A percentile compares a stretch with the other conserved stretches of the same genome.
These are phyloP conservation scores for Trametes cinnabarina DNA, from an alignment of 768 basidiomycete species.

Conservation along the genomic window DNA sequence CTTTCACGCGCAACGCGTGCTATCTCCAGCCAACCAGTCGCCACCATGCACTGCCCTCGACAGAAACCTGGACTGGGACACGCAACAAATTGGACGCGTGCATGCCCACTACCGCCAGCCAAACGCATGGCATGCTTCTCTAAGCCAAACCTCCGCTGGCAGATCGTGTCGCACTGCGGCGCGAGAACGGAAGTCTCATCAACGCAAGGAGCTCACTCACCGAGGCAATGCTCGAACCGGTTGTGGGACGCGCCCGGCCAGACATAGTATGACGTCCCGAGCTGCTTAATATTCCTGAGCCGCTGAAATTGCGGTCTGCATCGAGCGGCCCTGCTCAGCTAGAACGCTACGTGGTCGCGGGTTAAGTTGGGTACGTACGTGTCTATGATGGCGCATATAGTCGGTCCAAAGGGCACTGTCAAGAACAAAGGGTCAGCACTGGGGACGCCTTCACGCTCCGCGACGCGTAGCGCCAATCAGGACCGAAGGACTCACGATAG, in stretches of 20 bases:
- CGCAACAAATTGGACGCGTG: background rate
- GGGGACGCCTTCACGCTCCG: background rate
- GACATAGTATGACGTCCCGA: slow-evolving; percentile 73
- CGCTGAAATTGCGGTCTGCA: slow-evolving; percentile 73
- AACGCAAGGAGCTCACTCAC: slow-evolving; percentile 35
- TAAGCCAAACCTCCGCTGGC: no score
- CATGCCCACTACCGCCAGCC: background rate
- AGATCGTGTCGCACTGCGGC: no score
- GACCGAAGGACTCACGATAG: slow-evolving; percentile 22
- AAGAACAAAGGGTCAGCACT: background rate
- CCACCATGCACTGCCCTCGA: no score
- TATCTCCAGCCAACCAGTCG: no score
- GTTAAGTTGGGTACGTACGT: slow-evolving; percentile 48
- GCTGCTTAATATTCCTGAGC: slow-evolving; percentile 73
- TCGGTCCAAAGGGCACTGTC: slow-evolving; percentile 34
- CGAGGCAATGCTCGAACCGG: slow-evolving; percentile 82
- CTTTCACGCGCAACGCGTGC: no score
- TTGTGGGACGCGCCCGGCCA: slow-evolving; percentile 80
- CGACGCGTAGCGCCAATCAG: background rate
- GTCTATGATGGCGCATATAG: slow-evolving; percentile 57
- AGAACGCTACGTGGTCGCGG: background rate
- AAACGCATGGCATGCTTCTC: background rate
- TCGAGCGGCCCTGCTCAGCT: background rate
- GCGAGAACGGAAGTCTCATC: background rate
- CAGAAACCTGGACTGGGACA: background rate